Evolutionary conservation across 306 rosid genomes (phyloP), one percentile per base, ranked within the genome.

Genomic region (Trifolium fragiferum): DNA sequence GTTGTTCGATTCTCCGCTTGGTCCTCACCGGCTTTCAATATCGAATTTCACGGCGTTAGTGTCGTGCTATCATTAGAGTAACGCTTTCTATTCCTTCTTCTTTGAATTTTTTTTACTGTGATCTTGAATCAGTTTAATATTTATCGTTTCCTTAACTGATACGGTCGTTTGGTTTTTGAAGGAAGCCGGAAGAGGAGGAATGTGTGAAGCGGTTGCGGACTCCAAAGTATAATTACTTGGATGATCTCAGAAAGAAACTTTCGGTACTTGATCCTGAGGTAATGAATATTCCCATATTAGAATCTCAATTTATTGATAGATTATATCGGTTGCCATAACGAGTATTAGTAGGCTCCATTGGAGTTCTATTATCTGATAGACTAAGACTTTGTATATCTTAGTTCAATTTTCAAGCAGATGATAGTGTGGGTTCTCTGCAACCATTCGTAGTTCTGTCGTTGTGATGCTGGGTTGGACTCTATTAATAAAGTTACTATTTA

Each of bases 211-310:
- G 61, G 60, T 55, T 58, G 65, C 80, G 58, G 72, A 46, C 50
- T 58, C 78, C 72, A 7, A 79, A 79, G 72, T 79, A 66, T 61
- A 70, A 80, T 61, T 62, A 71, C 69, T 80, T 74, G 8, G 95
- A 84, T 73, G 79, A 75, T 64, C 10, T 86, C 51, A 82, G 62
- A 70, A 82, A 88, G 85, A 86, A 81, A 64, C 98, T 94, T 51
- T 76, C 89, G 23, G 87, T 70, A 50, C 85, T 91, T 66, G 98
- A 94, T 85, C 93, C 94, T 1, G 96, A 87, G 98, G 98, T 91
- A 82, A 60, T 72, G 43, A 71, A 12, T 77, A 46, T 37, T 37
- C 1, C 40, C 1, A 37, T 8, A 37, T 16, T 50, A 8, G 41
- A 63, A 21, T 68, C 32, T 59, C 35, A 75, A 40, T 35, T 53